These are phyloP conservation scores for Myriosclerotinia scirpicola DNA, from an alignment of 2,329 filamentous ascomycete species.

Conservation along the genomic window DNA sequence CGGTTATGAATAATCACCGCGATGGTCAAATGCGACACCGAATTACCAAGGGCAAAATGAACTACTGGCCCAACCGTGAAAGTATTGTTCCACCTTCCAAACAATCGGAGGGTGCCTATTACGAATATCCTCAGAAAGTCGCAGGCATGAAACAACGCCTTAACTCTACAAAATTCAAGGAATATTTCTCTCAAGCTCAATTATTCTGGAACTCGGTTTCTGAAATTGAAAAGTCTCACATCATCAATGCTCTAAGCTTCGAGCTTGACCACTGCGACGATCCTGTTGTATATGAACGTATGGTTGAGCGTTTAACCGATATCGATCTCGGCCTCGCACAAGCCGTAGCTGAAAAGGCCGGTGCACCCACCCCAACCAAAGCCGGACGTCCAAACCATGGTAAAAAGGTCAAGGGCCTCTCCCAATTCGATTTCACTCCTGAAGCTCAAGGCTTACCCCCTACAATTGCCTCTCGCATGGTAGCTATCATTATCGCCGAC, in stretches of 20 bases:
- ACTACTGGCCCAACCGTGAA: conserved; percentile 79
- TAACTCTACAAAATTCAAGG: conserved; percentile 71
- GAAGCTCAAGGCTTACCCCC: conserved; percentile 48
- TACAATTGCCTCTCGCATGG: conserved; percentile 67
- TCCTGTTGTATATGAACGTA: conserved; percentile 69
- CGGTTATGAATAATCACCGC: conserved; percentile 73
- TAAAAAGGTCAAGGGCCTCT: conserved; percentile 64
- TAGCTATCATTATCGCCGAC: conserved; percentile 76
- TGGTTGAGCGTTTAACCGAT: conserved; percentile 66
- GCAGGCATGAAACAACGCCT: conserved; percentile 69
- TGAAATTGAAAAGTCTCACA: conserved; percentile 62
- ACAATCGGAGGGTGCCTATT: conserved; percentile 63
- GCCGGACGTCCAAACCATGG: conserved; percentile 60
- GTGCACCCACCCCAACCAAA: conserved; percentile 58
- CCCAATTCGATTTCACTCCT: conserved; percentile 67
- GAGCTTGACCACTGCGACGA: conserved; percentile 84
- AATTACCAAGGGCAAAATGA: conserved; percentile 70
- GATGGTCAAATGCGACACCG: conserved; percentile 72
- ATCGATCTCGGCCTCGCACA: conserved; percentile 71
- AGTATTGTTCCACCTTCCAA: conserved; percentile 62
- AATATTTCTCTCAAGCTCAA: conserved; percentile 76
- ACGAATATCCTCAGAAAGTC: conserved; percentile 65
- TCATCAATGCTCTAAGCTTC: conserved; percentile 61
- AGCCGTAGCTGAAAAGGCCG: conserved; percentile 67
- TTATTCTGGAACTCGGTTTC: conserved; percentile 80